These are phyloP conservation scores for Colletotrichum gigasporum DNA, from an alignment of 2,329 filamentous ascomycete genomes.

Conservation along the genomic window DNA sequence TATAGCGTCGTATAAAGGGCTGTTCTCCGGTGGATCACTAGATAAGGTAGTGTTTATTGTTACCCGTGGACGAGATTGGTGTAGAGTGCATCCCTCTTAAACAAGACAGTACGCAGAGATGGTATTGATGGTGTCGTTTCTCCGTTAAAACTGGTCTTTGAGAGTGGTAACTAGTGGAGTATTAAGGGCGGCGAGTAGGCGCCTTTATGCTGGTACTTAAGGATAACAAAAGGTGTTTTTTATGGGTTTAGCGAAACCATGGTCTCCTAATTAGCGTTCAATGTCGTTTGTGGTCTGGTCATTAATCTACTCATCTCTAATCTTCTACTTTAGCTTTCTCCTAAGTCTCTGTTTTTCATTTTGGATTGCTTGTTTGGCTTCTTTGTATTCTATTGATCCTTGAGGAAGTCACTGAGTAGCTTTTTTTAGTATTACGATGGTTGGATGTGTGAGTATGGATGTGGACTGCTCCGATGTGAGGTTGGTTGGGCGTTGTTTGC, in stretches of 20 bases:
- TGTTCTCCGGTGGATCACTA: background rate
- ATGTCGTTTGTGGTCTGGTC: constrained; percentile 35
- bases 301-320: constrained; percentile 30
- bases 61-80: background rate
- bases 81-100: constrained; percentile 14
- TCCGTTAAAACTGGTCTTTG: constrained; percentile 27
- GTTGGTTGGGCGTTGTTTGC: constrained; percentile 28
- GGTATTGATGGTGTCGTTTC: constrained; percentile 28
- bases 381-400: constrained; percentile 4
- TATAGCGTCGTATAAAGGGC: constrained; percentile 4
- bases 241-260: constrained; percentile 27
- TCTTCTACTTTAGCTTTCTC: constrained; percentile 28
- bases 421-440: background rate
- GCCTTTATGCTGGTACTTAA: constrained; percentile 29
- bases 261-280: constrained; percentile 32
- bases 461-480: constrained; percentile 26
- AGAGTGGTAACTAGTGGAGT: background rate
- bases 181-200: constrained; percentile 30
- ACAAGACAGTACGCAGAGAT: constrained; percentile 30
- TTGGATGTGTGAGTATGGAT: constrained; percentile 28
- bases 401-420: background rate
- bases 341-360: constrained; percentile 34
- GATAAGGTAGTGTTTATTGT: background rate
- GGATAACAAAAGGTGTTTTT: background rate
- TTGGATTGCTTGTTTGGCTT: background rate